These are phyloP conservation scores for Candida ficus DNA, from an alignment of 805 yeast species.

Conservation along the genomic window DNA sequence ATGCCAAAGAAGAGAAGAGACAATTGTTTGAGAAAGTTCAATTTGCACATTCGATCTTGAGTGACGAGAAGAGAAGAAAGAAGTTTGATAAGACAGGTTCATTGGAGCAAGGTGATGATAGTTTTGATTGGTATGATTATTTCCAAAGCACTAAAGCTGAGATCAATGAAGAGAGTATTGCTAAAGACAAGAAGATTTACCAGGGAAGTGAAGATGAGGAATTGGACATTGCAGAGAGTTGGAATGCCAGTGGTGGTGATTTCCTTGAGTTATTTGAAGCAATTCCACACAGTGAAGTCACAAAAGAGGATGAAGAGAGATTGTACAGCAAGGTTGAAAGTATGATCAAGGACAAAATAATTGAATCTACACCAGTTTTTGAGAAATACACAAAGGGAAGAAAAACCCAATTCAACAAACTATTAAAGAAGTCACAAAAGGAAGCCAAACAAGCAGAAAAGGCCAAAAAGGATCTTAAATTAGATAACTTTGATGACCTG, in stretches of 20 bases:
- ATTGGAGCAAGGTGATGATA: conserved; percentile 33
- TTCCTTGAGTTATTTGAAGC: conserved; percentile 64
- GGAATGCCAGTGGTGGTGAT: conserved; percentile 60
- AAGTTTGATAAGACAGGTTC: conserved; percentile 71
- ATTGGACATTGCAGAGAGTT: conserved; percentile 57
- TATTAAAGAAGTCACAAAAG: conserved; percentile 46
- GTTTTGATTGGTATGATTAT: conserved; percentile 54
- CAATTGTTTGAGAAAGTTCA: conserved; percentile 62
- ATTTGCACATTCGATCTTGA: conserved; percentile 65
- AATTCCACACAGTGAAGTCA: conserved; percentile 71
- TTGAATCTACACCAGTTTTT: conserved; percentile 41
- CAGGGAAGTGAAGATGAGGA: conserved; percentile 57
- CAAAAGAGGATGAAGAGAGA: conserved; percentile 55
- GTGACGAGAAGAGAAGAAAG: conserved; percentile 50
- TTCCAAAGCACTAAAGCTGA: conserved; percentile 41
- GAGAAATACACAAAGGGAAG: conserved; percentile 46
- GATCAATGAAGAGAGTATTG: conserved; percentile 61
- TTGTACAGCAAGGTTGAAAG: conserved; percentile 46
- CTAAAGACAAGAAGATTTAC: conserved; percentile 60
- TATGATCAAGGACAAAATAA: conserved; percentile 34
- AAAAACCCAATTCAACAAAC: conserved; percentile 40
- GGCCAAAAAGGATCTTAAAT: conserved; percentile 32
- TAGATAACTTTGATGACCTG: conserved; percentile 36
- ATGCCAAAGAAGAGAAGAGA: conserved; percentile 30
- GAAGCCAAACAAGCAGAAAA: conserved; percentile 63